Evolutionary conservation across 331 rosid species (phyloP).

Genomic region (Malus hybrid): DNA sequence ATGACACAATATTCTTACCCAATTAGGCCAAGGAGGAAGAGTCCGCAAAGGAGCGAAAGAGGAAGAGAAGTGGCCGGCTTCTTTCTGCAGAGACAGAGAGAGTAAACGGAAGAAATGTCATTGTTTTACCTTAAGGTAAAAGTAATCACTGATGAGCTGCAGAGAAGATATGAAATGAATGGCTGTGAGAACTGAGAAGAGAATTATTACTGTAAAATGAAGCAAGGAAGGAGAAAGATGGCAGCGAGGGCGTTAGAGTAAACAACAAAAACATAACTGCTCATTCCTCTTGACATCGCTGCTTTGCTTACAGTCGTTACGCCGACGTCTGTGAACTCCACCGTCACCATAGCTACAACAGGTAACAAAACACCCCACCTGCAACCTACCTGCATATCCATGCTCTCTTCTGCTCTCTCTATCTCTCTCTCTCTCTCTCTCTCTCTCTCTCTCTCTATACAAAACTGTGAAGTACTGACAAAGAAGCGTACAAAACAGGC

Average conservation of each 20-base stretch:
- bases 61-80: constrained; percentile 8
- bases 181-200: not conserved
- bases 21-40: constrained; percentile 26
- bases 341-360: constrained; percentile 27
- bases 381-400: not conserved
- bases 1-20: constrained; percentile 9
- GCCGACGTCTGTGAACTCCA: constrained; percentile 13
- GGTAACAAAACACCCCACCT: not conserved
- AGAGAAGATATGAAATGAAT: not conserved
- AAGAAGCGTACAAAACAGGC: too few relatives aligned
- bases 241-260: constrained; percentile 27
- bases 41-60: constrained; percentile 8
- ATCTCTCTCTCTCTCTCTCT: too few relatives aligned
- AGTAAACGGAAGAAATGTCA: not conserved
- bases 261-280: constrained; percentile 17
- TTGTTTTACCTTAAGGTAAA: not conserved
- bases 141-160: not conserved
- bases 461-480: too few relatives aligned
- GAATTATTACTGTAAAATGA: constrained; percentile 11
- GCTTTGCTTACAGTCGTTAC: constrained; percentile 26
- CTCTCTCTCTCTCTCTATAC: too few relatives aligned
- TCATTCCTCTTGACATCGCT: constrained; percentile 35
- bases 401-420: not conserved
- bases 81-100: constrained; percentile 11
- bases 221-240: constrained; percentile 24